These are phyloP conservation scores for Russula abietina DNA, from an alignment of 768 basidiomycete species.

Conservation along the genomic window DNA sequence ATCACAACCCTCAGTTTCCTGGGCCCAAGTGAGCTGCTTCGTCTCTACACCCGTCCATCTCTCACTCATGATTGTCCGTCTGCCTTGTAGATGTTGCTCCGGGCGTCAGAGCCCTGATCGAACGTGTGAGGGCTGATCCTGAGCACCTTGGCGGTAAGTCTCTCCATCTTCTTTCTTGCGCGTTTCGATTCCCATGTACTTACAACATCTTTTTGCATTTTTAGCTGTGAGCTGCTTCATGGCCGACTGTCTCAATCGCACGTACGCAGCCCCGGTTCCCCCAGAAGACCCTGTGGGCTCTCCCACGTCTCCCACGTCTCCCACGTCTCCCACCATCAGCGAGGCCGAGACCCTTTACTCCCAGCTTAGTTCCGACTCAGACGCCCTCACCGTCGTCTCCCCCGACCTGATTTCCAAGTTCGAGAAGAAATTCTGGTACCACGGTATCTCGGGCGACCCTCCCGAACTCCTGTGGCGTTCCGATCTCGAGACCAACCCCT, in stretches of 20 bases:
- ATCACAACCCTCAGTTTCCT: conserved; percentile 23
- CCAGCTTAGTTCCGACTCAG: conserved; percentile 11
- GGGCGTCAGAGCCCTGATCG: conserved; percentile 17
- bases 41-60: conserved; percentile 21
- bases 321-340: conserved; percentile 16
- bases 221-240: conserved; percentile 31
- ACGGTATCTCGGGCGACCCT: conserved; percentile 31
- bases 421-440: conserved; percentile 23
- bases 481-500: conserved; percentile 28
- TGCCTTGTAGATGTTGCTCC: conserved; percentile 26
- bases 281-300: neutral
- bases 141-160: conserved; percentile 26
- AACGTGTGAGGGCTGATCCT: conserved; percentile 28
- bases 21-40: conserved; percentile 25
- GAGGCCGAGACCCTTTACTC: conserved; percentile 16
- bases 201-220: conserved; percentile 25
- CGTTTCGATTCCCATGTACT: conserved; percentile 28
- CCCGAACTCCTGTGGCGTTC: conserved; percentile 33
- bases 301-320: conserved; percentile 3
- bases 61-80: conserved; percentile 25
- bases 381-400: conserved; percentile 20
- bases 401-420: conserved; percentile 27
- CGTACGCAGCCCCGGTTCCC: neutral
- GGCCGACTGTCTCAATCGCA: conserved; percentile 28
- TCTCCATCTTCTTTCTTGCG: conserved; percentile 18